A percentile compares a stretch with the other conserved stretches of the same genome.
Conservation (phyloP, 75 land plant species). For the Sequoiadendron giganteum region DNA sequence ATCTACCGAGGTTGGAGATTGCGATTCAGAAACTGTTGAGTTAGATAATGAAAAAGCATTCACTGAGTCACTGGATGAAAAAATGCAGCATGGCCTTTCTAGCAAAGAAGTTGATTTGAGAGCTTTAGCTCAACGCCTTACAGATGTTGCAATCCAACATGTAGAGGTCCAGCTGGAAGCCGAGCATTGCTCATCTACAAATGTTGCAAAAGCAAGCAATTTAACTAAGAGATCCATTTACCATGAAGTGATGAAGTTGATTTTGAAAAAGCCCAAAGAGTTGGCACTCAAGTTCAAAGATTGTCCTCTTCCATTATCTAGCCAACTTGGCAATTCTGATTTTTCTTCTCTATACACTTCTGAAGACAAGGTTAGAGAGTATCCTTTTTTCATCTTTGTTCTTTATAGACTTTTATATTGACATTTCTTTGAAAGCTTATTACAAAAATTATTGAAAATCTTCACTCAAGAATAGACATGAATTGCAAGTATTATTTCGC, state of each 20-base stretch:
- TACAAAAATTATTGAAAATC: background rate
- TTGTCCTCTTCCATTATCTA: constrained; percentile 11
- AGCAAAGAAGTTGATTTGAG: constrained; percentile 53
- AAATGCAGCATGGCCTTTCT: constrained; percentile 53
- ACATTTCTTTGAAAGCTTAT: constrained; percentile 7
- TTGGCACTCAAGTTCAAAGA: constrained; percentile 45
- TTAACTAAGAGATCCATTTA: constrained; percentile 8
- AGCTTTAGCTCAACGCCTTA: constrained; percentile 54
- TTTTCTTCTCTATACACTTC: constrained; percentile 16
- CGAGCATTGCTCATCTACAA: constrained; percentile 12
- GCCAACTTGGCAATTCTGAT: constrained; percentile 12
- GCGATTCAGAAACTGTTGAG: constrained; percentile 3
- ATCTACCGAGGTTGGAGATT: constrained; percentile 17
- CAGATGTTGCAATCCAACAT: constrained; percentile 34
- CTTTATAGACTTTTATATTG: background rate
- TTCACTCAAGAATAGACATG: constrained; percentile 45
- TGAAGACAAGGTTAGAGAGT: constrained; percentile 68
- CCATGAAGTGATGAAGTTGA: constrained; percentile 31
- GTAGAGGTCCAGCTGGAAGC: constrained; percentile 18
- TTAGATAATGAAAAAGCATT: constrained; percentile 41
- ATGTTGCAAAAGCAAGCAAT: constrained; percentile 9
- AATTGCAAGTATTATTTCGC: constrained; percentile 77
- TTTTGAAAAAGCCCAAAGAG: constrained; percentile 65
- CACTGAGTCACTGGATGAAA: constrained; percentile 30
- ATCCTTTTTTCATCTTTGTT: constrained; percentile 31